These are phyloP conservation scores for Pestalotiopsis fici DNA, from an alignment of 2,329 filamentous ascomycete species.

Conservation along the genomic window DNA sequence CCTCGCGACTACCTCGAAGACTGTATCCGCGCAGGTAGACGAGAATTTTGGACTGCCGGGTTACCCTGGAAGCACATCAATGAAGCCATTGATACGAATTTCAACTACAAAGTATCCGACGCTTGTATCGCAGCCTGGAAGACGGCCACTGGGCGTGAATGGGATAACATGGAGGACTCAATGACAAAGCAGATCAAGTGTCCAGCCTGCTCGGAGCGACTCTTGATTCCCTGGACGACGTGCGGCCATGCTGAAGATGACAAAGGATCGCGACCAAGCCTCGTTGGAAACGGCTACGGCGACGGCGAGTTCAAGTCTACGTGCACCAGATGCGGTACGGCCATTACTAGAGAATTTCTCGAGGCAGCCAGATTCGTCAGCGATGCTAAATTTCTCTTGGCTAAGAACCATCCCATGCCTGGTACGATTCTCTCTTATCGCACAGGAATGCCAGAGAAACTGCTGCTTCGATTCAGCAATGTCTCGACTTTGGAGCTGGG, in stretches of 20 bases:
- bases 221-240: slow-evolving; percentile 62
- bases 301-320: slow-evolving; percentile 52
- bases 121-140: slow-evolving; percentile 49
- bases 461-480: slow-evolving; percentile 20
- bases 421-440: slow-evolving; percentile 63
- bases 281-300: slow-evolving; percentile 59
- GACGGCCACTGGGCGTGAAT: slow-evolving; percentile 47
- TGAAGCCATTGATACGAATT: slow-evolving; percentile 57
- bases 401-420: slow-evolving; percentile 57
- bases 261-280: slow-evolving; percentile 31
- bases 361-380: slow-evolving; percentile 61
- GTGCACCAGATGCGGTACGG: slow-evolving; percentile 53
- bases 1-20: slow-evolving; percentile 76
- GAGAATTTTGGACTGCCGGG: slow-evolving; percentile 59
- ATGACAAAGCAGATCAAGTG: slow-evolving; percentile 52
- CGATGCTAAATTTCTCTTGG: slow-evolving; percentile 53
- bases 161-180: slow-evolving; percentile 60
- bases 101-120: slow-evolving; percentile 54
- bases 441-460: slow-evolving; percentile 48
- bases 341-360: slow-evolving; percentile 59
- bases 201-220: slow-evolving; percentile 46
- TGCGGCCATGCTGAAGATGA: slow-evolving; percentile 37
- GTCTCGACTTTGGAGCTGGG: slow-evolving; percentile 32
- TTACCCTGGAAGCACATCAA: slow-evolving; percentile 68
- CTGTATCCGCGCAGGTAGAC: slow-evolving; percentile 58